Percentiles rank a stretch among this genome's conserved stretches.
phyloP scores from a whole-genome alignment of 306 rosid species.

The Glycyrrhiza uralensis region DNA sequence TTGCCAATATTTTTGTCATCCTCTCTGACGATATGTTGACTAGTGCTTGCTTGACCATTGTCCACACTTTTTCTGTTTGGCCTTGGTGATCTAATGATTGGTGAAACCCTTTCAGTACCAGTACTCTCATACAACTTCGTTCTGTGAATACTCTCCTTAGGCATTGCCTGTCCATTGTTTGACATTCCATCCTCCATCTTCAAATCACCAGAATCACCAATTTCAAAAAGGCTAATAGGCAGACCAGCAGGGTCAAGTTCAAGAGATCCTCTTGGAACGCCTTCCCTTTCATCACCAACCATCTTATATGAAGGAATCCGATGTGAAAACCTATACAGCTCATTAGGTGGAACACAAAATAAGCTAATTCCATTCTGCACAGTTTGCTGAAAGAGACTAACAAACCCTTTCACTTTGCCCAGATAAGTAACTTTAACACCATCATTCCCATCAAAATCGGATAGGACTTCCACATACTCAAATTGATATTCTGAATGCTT shows the following conservation, averaged over 20 bases:
- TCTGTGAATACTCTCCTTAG: conserved; percentile 18
- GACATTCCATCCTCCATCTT: conserved; percentile 29
- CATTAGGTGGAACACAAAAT: conserved; percentile 51
- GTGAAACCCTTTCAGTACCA: conserved; percentile 25
- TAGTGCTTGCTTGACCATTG: conserved; percentile 25
- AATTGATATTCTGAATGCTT: conserved; percentile 38
- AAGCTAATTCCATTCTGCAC: conserved; percentile 30
- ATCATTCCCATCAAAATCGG: conserved; percentile 49
- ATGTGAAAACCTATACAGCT: conserved; percentile 76
- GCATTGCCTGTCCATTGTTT: conserved; percentile 27
- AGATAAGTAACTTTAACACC: conserved; percentile 68
- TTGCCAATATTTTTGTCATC: conserved; percentile 18
- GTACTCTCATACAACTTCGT: conserved; percentile 23
- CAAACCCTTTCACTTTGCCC: conserved; percentile 74
- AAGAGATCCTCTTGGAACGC: conserved; percentile 74
- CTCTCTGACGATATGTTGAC: conserved; percentile 17
- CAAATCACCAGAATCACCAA: conserved; percentile 19
- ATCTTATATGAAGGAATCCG: conserved; percentile 65
- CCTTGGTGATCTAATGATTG: conserved; percentile 43
- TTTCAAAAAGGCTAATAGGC: conserved; percentile 41
- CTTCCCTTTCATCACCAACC: conserved; percentile 72
- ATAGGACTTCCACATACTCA: conserved; percentile 68
- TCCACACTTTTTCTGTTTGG: conserved; percentile 15
- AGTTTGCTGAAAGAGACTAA: conserved; percentile 62
- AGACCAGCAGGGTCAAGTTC: conserved; percentile 87